Evolutionary conservation across 257 asterid genomes (phyloP), one percentile per base, ranked within the genome.

Genomic region (Ajuga chamaepitys): DNA sequence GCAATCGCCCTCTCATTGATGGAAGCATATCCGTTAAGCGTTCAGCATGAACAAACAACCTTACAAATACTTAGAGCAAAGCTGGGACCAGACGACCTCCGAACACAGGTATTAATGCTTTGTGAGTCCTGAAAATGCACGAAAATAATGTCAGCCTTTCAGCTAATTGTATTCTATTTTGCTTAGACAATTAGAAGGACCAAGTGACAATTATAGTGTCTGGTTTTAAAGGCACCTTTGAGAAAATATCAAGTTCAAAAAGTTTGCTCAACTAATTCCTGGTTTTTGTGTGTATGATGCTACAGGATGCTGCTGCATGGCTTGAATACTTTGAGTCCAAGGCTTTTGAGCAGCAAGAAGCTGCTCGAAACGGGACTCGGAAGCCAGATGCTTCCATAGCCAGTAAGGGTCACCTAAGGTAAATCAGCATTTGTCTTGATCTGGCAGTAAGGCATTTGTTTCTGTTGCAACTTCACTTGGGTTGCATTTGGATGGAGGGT

Each of bases 261-360:
- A 41, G 65, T 32, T 74, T 21, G 44, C 66, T 46, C 65, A 21
- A 55, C 38, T 56, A 35, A 16, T 48, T 32, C 50, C 13, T 64
- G 71, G 51, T 34, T 22, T 22, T 40, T 41, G 21, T 35, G 61
- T 48, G 61, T 45, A 11, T 52, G n/a, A 68, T 70, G 64, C 66
- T 76, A 68, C 86, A 85, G 97, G 97, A 89, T 77, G 97, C 97
- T 34, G 97, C 97, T 71, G 97, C 97, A 24, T 89, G 97, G 97
- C 95, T 89, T 37, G 97, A 89, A 77, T 89, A 89, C 78, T 89
- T 89, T 60, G 97, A 89, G 74, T 89, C 97, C 48, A 89, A 89
- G 83, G 95, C 97, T 74, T 80, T 87, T 70, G 97, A 89, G 77
- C 97, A 87, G 80, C 97, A 89, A 81, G 95, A 89, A 83, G 95